Evolutionary conservation across 2,329 filamentous ascomycete species (phyloP).

Genomic region (Dactylella cylindrospora): DNA sequence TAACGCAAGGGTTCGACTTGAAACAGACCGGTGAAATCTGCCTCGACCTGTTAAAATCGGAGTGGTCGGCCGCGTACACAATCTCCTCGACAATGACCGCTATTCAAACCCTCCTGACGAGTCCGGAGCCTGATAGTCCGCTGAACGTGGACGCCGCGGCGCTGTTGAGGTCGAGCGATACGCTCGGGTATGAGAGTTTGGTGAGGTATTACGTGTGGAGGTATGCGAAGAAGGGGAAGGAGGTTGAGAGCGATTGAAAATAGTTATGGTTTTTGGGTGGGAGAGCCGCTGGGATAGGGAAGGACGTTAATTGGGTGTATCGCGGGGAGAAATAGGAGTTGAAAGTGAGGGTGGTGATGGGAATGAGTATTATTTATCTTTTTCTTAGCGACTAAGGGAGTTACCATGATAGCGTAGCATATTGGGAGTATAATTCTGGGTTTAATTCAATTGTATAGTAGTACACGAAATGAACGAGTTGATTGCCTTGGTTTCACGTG

Average conservation of each 20-base stretch:
- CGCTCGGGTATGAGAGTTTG: conserved; percentile 66
- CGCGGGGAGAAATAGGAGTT: neutral
- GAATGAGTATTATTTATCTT: too few relatives aligned
- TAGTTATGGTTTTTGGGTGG: too few relatives aligned
- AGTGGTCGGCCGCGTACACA: conserved; percentile 84
- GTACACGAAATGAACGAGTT: too few relatives aligned
- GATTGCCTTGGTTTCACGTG: too few relatives aligned
- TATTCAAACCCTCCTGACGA: conserved; percentile 68
- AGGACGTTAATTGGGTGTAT: too few relatives aligned
- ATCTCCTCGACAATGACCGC: conserved; percentile 72
- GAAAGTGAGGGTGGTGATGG: neutral
- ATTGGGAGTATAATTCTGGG: too few relatives aligned
- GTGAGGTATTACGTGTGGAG: conserved; percentile 63
- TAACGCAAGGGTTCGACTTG: too few relatives aligned
- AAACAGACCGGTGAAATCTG: conserved; percentile 85
- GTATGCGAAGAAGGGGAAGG: conserved; percentile 29
- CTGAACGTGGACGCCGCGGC: conserved; percentile 77
- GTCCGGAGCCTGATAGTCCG: conserved; percentile 71
- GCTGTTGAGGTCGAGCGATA: conserved; percentile 68
- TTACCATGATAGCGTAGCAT: too few relatives aligned
- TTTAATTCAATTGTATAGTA: too few relatives aligned
- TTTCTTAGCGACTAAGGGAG: too few relatives aligned
- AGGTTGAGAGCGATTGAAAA: too few relatives aligned
- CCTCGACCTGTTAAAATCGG: conserved; percentile 76
- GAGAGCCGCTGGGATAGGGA: too few relatives aligned